A percentile compares a stretch with the other conserved stretches of the same genome.
Conservation (phyloP, 2,329 filamentous ascomycete species). For the Neobulgaria alba region DNA sequence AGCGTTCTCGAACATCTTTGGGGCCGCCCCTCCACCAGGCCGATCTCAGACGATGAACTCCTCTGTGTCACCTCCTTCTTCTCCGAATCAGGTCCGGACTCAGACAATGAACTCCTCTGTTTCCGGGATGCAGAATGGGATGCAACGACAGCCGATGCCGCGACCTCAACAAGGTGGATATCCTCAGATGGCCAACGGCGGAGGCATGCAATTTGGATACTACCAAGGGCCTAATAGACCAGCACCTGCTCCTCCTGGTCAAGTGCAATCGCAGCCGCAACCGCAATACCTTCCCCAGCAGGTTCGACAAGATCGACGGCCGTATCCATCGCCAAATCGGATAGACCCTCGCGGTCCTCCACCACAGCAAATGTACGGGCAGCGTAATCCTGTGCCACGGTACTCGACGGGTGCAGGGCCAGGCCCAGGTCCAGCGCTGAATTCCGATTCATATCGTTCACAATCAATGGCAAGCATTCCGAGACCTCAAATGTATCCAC, state of each 20-base stretch:
- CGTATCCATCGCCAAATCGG: slow-evolving; percentile 58
- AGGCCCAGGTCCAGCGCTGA: slow-evolving; percentile 57
- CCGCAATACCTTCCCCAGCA: slow-evolving; percentile 53
- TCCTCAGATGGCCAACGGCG: slow-evolving; percentile 24
- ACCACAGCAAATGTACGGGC: slow-evolving; percentile 36
- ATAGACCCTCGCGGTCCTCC: slow-evolving; percentile 29
- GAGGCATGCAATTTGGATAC: slow-evolving; percentile 39
- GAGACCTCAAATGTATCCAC: slow-evolving; percentile 64
- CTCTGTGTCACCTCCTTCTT: slow-evolving; percentile 51
- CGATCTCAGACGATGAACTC: slow-evolving; percentile 95
- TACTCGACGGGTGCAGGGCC: slow-evolving; percentile 40
- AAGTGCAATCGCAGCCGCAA: slow-evolving; percentile 37
- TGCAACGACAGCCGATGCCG: slow-evolving; percentile 57
- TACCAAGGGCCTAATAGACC: slow-evolving; percentile 36
- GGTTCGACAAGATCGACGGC: slow-evolving; percentile 53
- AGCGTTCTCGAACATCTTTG: slow-evolving; percentile 94
- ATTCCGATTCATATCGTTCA: slow-evolving; percentile 81
- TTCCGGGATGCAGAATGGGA: slow-evolving; percentile 36
- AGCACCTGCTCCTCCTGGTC: slow-evolving; percentile 21
- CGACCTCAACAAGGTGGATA: slow-evolving; percentile 37
- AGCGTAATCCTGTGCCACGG: slow-evolving; percentile 43
- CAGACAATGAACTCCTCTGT: slow-evolving; percentile 56
- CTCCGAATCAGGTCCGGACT: slow-evolving; percentile 58
- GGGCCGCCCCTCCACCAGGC: slow-evolving; percentile 73
- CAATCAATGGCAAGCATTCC: slow-evolving; percentile 77